phyloP scores from a whole-genome alignment of 1,284 basidiomycete species.

The Quambalaria eucalypti region DNA sequence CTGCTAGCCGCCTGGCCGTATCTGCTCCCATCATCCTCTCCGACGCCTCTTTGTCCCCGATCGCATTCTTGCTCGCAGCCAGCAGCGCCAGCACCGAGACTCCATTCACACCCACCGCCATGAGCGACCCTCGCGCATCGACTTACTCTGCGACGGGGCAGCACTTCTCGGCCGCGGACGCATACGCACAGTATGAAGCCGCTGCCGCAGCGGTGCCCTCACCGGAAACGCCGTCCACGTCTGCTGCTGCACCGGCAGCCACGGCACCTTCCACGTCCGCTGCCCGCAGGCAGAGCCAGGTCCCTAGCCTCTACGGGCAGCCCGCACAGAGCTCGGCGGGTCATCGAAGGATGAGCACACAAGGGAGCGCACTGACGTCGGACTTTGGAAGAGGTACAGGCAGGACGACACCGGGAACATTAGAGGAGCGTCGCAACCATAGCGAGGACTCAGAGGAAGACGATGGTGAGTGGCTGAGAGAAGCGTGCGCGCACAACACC shows the following conservation, averaged over 20 bases:
- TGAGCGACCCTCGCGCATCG: neutral
- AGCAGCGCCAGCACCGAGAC: neutral
- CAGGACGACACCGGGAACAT: too few species aligned
- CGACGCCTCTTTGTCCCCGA: neutral
- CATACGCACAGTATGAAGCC: neutral
- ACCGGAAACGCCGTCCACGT: neutral
- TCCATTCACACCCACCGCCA: too few species aligned
- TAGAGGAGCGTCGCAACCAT: too few species aligned
- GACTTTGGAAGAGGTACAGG: too few species aligned
- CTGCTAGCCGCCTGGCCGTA: neutral
- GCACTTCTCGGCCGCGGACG: neutral
- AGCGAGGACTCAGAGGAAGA: neutral
- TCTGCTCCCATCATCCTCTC: neutral
- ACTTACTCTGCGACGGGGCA: too few species aligned
- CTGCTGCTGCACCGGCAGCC: too few species aligned
- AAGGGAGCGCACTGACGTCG: too few species aligned
- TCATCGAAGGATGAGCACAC: too few species aligned
- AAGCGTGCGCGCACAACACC: too few species aligned
- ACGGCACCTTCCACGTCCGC: too few species aligned
- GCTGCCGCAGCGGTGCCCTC: neutral
- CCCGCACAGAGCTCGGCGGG: neutral
- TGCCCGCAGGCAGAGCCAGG: too few species aligned
- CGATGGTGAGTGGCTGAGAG: neutral
- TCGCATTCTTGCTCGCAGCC: neutral
- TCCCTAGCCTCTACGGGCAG: too few species aligned